Evolutionary conservation across 2,329 filamentous ascomycete genomes (phyloP).

Genomic region (Gnomoniopsis sp.): DNA sequence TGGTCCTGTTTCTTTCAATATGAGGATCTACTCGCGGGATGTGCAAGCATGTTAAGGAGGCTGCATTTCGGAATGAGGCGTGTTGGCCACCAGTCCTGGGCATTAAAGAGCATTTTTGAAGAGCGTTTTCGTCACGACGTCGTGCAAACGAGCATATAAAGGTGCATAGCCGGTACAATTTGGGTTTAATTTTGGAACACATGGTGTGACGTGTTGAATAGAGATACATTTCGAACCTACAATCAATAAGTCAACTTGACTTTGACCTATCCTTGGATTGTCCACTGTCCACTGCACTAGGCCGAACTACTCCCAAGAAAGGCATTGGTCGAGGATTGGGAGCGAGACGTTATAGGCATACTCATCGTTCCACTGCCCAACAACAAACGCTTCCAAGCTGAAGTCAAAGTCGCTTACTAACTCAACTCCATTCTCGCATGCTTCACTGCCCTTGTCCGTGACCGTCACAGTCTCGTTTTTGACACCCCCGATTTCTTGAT

Average conservation of each 20-base stretch:
- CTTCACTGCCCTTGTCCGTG: constrained; percentile 13
- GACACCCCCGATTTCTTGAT: constrained; percentile 19
- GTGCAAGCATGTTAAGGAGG: neutral
- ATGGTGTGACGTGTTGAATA: too few relatives aligned
- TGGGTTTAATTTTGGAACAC: too few relatives aligned
- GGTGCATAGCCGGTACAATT: too few relatives aligned
- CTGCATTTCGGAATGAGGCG: neutral
- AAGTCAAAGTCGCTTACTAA: constrained; percentile 26
- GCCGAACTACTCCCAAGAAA: constrained; percentile 19
- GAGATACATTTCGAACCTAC: too few relatives aligned
- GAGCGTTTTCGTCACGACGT: too few relatives aligned
- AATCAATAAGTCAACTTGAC: neutral
- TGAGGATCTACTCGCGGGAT: neutral
- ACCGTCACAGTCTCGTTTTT: neutral
- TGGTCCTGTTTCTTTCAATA: neutral
- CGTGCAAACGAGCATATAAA: too few relatives aligned
- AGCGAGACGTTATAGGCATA: constrained; percentile 24
- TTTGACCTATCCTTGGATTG: neutral
- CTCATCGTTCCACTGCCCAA: constrained; percentile 23
- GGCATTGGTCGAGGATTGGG: constrained; percentile 26
- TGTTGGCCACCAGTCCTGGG: too few relatives aligned
- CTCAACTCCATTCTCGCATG: constrained; percentile 25
- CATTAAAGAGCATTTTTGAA: too few relatives aligned
- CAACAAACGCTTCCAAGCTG: constrained; percentile 24
- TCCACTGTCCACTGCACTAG: neutral